These are phyloP conservation scores for Diaporthe nobilis DNA, from an alignment of 2,329 filamentous ascomycete genomes.

Conservation along the genomic window DNA sequence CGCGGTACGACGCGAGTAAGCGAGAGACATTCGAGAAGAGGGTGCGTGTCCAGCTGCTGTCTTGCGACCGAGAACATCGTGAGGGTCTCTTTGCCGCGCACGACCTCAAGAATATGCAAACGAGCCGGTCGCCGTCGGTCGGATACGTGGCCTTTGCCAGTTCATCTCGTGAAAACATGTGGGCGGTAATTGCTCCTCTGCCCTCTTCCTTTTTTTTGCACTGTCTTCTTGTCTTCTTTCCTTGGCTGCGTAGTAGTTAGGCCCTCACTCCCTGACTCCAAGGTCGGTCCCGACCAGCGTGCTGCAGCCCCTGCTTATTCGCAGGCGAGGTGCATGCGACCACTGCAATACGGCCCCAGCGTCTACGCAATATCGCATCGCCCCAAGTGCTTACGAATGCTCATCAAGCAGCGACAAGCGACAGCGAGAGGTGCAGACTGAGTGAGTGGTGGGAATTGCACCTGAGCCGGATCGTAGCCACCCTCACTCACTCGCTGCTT, in stretches of 20 bases:
- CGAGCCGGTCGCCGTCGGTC: conserved; percentile 6
- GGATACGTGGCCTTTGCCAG: conserved; percentile 28
- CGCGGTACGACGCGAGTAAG: conserved; percentile 39
- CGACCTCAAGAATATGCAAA: neutral
- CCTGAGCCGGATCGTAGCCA: neutral
- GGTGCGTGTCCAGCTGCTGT: conserved; percentile 17
- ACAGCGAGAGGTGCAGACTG: neutral
- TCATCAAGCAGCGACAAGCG: conserved; percentile 16
- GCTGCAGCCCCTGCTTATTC: conserved; percentile 34
- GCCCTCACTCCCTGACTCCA: neutral
- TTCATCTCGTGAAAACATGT: conserved; percentile 8
- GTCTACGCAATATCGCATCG: conserved; percentile 28
- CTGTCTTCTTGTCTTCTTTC: neutral
- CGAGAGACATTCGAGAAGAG: conserved; percentile 33
- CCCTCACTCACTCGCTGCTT: neutral
- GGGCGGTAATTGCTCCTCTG: neutral
- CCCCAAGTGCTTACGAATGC: conserved; percentile 28
- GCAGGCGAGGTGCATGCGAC: conserved; percentile 40
- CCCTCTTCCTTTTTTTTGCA: neutral
- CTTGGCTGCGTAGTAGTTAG: conserved; percentile 3
- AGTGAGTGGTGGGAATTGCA: conserved; percentile 8
- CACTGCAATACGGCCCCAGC: conserved; percentile 15
- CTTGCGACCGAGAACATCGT: conserved; percentile 18
- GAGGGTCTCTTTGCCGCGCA: conserved; percentile 30
- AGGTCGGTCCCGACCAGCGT: conserved; percentile 8